Evolutionary conservation across 2,329 filamentous ascomycete genomes (phyloP).

Genomic region (Fusarium proliferatum): DNA sequence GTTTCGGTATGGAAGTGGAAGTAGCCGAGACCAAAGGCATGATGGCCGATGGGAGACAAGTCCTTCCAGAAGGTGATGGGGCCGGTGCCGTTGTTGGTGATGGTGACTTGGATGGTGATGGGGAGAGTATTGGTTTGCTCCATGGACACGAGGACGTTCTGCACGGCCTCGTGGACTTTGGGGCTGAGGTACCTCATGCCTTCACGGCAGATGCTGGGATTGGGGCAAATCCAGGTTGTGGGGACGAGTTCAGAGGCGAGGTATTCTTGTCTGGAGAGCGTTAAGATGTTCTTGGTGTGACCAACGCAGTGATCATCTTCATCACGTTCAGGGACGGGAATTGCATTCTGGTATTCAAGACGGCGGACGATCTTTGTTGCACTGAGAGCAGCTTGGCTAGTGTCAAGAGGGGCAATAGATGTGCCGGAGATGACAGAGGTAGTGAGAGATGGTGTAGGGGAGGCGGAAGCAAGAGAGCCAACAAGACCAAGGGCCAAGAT

Average conservation of each 20-base stretch:
- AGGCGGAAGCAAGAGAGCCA: too few species aligned
- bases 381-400: background rate
- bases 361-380: background rate
- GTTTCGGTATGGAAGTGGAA: background rate
- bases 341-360: background rate
- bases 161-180: background rate
- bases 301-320: too few species aligned
- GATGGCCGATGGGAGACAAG: background rate
- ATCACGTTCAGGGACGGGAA: too few species aligned
- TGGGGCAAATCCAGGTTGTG: background rate
- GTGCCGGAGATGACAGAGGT: background rate
- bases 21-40: background rate
- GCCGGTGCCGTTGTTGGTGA: background rate
- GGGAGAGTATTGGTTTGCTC: background rate
- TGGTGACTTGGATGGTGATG: background rate
- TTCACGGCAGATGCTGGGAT: background rate
- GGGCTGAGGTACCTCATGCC: background rate
- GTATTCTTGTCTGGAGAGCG: background rate
- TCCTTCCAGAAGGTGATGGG: constrained; percentile 1
- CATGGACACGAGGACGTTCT: background rate
- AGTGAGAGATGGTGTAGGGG: background rate
- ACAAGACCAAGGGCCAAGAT: background rate
- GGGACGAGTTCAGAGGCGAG: background rate
- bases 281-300: background rate
- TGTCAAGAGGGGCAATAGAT: background rate